Evolutionary conservation across 78 protist species (phyloP).

Genomic region (Trichosphaerium sp.): DNA sequence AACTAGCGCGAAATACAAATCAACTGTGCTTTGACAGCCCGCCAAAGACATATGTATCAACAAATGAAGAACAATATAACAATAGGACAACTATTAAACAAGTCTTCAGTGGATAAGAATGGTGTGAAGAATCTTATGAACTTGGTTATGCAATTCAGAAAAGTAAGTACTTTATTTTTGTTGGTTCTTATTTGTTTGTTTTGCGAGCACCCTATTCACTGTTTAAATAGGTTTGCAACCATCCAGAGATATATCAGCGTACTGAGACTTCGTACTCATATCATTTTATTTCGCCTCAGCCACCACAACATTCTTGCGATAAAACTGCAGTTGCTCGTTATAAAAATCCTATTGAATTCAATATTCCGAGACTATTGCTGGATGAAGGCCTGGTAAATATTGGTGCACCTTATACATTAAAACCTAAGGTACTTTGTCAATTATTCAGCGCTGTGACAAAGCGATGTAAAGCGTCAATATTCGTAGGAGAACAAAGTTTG

Average conservation of each 20-base stretch:
- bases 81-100: conserved; percentile 37
- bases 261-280: conserved; percentile 39
- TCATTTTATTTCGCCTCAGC: conserved; percentile 10
- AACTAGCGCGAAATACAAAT: conserved; percentile 45
- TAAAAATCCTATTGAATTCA: conserved; percentile 18
- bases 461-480: too few relatives aligned
- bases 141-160: conserved; percentile 86
- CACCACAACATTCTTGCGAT: not conserved
- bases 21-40: conserved; percentile 42
- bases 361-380: conserved; percentile 16
- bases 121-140: conserved; percentile 59
- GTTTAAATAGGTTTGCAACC: conserved; percentile 66
- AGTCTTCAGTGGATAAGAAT: conserved; percentile 11
- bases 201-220: not conserved
- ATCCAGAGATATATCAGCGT: conserved; percentile 81
- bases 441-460: too few relatives aligned
- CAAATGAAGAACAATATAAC: conserved; percentile 25
- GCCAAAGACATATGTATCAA: conserved; percentile 66
- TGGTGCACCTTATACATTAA: too few relatives aligned
- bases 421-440: too few relatives aligned
- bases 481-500: not conserved
- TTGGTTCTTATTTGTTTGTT: not conserved
- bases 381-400: conserved; percentile 7
- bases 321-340: not conserved
- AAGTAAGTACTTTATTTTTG: conserved; percentile 20